These are phyloP conservation scores for Candida germanica DNA, from an alignment of 805 yeast species.

Conservation along the genomic window DNA sequence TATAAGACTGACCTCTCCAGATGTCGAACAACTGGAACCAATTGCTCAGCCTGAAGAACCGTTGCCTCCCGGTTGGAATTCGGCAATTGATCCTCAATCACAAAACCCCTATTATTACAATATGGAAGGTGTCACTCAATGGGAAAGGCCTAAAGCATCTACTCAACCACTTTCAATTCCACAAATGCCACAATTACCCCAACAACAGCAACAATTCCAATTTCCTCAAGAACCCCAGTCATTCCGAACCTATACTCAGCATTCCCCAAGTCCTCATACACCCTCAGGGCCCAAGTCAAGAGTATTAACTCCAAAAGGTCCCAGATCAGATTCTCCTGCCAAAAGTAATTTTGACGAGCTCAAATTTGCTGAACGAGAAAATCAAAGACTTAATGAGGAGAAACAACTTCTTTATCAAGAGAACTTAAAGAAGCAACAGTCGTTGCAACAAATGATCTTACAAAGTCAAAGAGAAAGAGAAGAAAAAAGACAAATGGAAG, in stretches of 20 bases:
- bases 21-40: neutral
- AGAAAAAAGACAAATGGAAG: constrained; percentile 27
- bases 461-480: constrained; percentile 29
- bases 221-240: neutral
- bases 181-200: no score
- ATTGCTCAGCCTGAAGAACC: constrained; percentile 2
- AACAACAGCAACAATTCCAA: neutral
- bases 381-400: constrained; percentile 29
- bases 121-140: constrained; percentile 44
- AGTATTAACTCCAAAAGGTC: constrained; percentile 1
- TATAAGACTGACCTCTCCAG: constrained; percentile 18
- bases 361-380: constrained; percentile 30
- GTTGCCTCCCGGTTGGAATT: constrained; percentile 69
- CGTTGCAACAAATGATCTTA: constrained; percentile 33
- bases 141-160: constrained; percentile 74
- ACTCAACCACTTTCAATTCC: constrained; percentile 7
- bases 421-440: constrained; percentile 32
- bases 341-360: constrained; percentile 14
- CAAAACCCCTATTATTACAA: constrained; percentile 55
- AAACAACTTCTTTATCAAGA: constrained; percentile 31
- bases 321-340: constrained; percentile 1
- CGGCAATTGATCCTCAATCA: constrained; percentile 46
- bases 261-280: neutral
- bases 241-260: neutral
- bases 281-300: neutral